Percentiles rank a stretch among this genome's conserved stretches.
phyloP scores from a whole-genome alignment of 192 early-diverging fungal genomes.

The Coemansia sp. region DNA sequence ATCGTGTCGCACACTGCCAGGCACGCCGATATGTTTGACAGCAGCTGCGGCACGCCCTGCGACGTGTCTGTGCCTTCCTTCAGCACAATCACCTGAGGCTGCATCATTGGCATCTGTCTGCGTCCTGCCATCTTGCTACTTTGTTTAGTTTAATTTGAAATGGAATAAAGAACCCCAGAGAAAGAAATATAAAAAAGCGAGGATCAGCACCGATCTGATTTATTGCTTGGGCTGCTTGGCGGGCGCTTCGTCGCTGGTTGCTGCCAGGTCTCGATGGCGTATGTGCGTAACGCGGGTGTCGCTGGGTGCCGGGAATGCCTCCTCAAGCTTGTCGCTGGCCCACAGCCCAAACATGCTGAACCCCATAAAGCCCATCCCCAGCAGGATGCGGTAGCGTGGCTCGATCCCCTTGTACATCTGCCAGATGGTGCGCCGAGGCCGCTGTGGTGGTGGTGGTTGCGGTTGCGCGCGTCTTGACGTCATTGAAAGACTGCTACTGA shows the following conservation, averaged over 20 bases:
- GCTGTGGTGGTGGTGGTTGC: slow-evolving; percentile 3
- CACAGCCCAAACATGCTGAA: slow-evolving; percentile 50
- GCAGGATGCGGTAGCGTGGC: slow-evolving; percentile 46
- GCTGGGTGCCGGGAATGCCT: slow-evolving; percentile 26
- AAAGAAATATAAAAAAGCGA: neutral
- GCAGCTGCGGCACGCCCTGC: slow-evolving; percentile 94
- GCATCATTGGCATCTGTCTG: slow-evolving; percentile 58
- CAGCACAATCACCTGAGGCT: slow-evolving; percentile 98
- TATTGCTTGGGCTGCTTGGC: neutral
- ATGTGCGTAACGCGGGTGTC: slow-evolving; percentile 38
- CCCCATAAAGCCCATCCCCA: slow-evolving; percentile 53
- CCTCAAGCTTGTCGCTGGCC: slow-evolving; percentile 50
- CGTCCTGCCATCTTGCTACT: slow-evolving; percentile 38
- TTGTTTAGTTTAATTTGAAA: no score
- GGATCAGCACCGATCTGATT: slow-evolving; percentile 7
- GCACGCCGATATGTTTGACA: slow-evolving; percentile 97
- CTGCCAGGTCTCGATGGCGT: slow-evolving; percentile 18
- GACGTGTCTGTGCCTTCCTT: slow-evolving; percentile 98
- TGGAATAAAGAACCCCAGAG: neutral
- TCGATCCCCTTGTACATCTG: slow-evolving; percentile 44
- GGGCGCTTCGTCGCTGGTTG: neutral
- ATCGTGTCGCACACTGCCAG: slow-evolving; percentile 92
- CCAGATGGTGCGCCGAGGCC: slow-evolving; percentile 36
- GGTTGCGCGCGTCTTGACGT: neutral
- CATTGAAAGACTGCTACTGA: neutral